Base-by-base conservation (phyloP, 257 asterid genomes). In the Salvia rosmarinus region DNA sequence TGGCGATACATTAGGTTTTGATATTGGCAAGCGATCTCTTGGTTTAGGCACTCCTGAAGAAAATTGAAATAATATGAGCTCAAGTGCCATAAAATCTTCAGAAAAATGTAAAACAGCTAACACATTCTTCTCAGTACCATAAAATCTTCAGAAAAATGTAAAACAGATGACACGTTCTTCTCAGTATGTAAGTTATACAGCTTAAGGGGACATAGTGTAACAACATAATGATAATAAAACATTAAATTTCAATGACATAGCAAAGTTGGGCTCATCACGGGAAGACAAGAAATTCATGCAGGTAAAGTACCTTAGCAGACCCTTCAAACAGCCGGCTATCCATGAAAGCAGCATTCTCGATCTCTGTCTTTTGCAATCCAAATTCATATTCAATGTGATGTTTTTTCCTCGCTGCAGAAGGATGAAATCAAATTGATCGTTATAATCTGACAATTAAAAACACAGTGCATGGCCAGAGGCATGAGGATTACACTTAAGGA, bases 271-370 rank as follows among this genome's bases (percentile, higher is more conserved):
- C 54, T 57, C 68, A 56, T 37, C 25, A 61, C 13, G 23, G n/a
- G 14, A 68, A 58, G 52, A 62, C 42, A 65, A 58, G 47, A 70
- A 70, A 67, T 11, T 40, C 43, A 39, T 65, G 39, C 52, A 40
- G 61, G 20, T 51, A 51, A 21, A 51, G 61, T 58, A 85, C 90
- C 90, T 75, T 75, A 51, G 75, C 68, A 19, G 80, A 23, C 67
- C 50, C 76, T 50, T n/a, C 75, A 28, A 68, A 46, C 35, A 57
- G 51, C 28, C 46, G 71, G 54, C 44, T 25, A 10, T 64, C 42
- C 70, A 59, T 49, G 71, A 13, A 64, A 71, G 73, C 37, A 47
- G n/a, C 70, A 39, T 49, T 34, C 50, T 76, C 47, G 62, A 10
- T 42, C 59, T 54, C 64, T 72, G 81, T 23, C 19, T 75, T 72